Evolutionary conservation across 192 early-diverging fungal species (phyloP), one percentile per base, ranked within the genome.

Genomic region (Kappamyces sp.): DNA sequence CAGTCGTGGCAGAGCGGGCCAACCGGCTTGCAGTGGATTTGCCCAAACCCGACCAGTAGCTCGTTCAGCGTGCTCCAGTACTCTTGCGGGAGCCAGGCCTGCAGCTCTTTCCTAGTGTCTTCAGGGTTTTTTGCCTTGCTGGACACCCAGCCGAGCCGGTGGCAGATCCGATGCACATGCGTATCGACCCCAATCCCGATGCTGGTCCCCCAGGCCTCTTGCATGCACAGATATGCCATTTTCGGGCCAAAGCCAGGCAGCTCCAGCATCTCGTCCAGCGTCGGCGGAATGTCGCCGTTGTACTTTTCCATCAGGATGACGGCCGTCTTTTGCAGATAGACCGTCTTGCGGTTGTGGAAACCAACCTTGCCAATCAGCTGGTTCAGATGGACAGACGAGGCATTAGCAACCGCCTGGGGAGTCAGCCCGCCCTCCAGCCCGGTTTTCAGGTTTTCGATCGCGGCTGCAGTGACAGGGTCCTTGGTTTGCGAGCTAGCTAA

Each of bases 171-270:
- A 73, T 94, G 88, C 7, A 97, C 93, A 71, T 98, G 95, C 0
- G 88, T 89, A 68, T 98, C 93, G 9, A 98, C 94, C 1, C 93
- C 94, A 70, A 98, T 98, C 4, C 93, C 94, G 31, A 74, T 39
- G 51, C 88, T 87, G 39, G 75, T 76, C 13, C 90, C 76, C 92
- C 92, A 97, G 5, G 90, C 92, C 4, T 60, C 67, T 39, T 93
- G 90, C 69, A 97, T 78, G 1, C 86, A 74, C 63, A 97, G 60
- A 59, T 91, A 88, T 3, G 88, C 86, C 88, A 97, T 97, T 66
- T 97, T 97, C 1, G 94, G 94, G 7, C 94, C 94, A 40, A 97
- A 87, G 9, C 94, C 94, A 0, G 91, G 91, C 47, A 97, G 65
- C 46, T 70, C 78, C n/a, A 86, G 74, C 60, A 97, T 65, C 13